These are phyloP conservation scores for Terfezia boudieri DNA, from an alignment of 495 filamentous ascomycete species.

Conservation along the genomic window DNA sequence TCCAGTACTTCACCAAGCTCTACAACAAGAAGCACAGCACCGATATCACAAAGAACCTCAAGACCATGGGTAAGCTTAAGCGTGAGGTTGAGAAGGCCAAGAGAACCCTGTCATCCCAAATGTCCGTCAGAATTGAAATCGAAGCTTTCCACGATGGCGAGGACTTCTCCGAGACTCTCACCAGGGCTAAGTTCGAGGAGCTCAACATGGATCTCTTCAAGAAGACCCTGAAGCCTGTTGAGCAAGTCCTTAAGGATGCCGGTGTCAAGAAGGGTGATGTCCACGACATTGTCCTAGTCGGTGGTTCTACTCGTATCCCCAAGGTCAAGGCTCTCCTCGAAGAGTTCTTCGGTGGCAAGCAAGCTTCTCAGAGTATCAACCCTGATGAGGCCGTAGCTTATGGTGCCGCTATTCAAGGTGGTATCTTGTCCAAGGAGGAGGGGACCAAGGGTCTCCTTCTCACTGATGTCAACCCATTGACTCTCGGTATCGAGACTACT, in stretches of 20 bases:
- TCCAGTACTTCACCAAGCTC: slow-evolving; percentile 89
- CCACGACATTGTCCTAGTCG: slow-evolving; percentile 75
- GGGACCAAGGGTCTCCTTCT: slow-evolving; percentile 60
- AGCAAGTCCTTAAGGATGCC: slow-evolving; percentile 86
- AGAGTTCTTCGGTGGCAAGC: slow-evolving; percentile 88
- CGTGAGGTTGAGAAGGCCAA: slow-evolving; percentile 99
- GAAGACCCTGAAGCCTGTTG: slow-evolving; percentile 95
- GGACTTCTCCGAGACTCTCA: slow-evolving; percentile 96
- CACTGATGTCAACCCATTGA: slow-evolving; percentile 96
- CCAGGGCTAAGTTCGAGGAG: slow-evolving; percentile 98
- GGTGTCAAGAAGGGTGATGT: slow-evolving; percentile 75
- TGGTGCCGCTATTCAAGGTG: slow-evolving; percentile 91
- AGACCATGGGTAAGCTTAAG: slow-evolving; percentile 99
- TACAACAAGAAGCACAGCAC: slow-evolving; percentile 98
- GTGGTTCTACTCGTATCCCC: slow-evolving; percentile 89
- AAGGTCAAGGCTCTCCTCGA: slow-evolving; percentile 88
- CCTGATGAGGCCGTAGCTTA: slow-evolving; percentile 96
- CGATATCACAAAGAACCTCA: slow-evolving; percentile 81
- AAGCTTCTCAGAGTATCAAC: slow-evolving; percentile 95
- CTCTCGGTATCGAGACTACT: slow-evolving; percentile 95
- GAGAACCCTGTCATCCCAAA: slow-evolving; percentile 94
- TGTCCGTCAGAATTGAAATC: slow-evolving; percentile 95
- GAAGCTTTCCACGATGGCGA: slow-evolving; percentile 93
- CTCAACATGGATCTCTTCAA: slow-evolving; percentile 97
- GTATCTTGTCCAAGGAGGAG: slow-evolving; percentile 74